Base-by-base conservation (phyloP, 1,139 yeast species). In the Taphrina wiesneri region DNA sequence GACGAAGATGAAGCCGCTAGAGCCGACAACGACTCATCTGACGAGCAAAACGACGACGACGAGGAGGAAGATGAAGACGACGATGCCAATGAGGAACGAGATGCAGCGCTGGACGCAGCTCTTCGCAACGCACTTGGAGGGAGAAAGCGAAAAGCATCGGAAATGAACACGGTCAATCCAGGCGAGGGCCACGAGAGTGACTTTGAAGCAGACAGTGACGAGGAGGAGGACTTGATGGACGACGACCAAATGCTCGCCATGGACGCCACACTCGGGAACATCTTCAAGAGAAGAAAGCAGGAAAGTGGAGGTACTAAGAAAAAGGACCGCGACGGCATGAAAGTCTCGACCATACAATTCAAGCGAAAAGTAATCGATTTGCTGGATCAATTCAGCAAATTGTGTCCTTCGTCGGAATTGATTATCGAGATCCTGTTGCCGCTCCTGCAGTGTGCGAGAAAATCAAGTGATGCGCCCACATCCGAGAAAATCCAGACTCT, bases 231-330 rank as follows among this genome's bases (percentile, higher is more conserved):
- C 69, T 85, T 91, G 1, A 88, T 90, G 96, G 95, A 93, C 71
- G 99, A 93, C 75, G 98, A 92, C 71, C 92, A 91, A 75, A 93
- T 93, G 99, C 85, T 92, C 86, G 96, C 93, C 17, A 83, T 93
- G 74, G 99, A 93, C 75, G 90, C 82, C 30, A 95, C 90, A 69
- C 79, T 93, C 39, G 85, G 97, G 0, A 83, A 83, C 66, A 93
- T 93, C 67, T 93, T 93, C 81, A 85, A 87, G 72, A 84, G 80
- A 57, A 69, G n/a, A 67, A 71, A 54, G 53, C 71, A 63, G 71
- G 71, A 67, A 68, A 72, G 62, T 68, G 72, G 56, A 59, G 68
- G 46, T 69, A 72, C 57, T 69, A 72, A 67, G 41, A 71, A 70
- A 65, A 68, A 65, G 39, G 64, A 45, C 28, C 71, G 66, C 6